A percentile compares a stretch with the other conserved stretches of the same genome.
Conservation (phyloP, 2,329 filamentous ascomycete species). For the Basipetospora chlamydospora region DNA sequence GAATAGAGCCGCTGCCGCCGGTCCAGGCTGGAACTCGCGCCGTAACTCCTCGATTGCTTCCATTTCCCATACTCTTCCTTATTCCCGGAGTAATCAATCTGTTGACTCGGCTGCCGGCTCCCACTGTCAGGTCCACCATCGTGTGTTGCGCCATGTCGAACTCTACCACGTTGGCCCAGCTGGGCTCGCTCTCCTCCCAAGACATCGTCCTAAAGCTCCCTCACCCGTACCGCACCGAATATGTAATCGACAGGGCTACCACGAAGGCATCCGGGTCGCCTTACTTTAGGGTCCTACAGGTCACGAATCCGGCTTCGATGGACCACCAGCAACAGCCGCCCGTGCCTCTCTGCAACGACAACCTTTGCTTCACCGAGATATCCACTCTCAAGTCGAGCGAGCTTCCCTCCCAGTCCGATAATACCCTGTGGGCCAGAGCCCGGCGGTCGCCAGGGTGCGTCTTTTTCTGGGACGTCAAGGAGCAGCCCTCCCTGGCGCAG, state of each 20-base stretch:
- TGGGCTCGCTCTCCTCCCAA: slow-evolving; percentile 15
- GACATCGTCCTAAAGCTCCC: slow-evolving; percentile 32
- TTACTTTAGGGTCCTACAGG: slow-evolving; percentile 22
- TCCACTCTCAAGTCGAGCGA: slow-evolving; percentile 33
- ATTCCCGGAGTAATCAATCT: too few relatives aligned
- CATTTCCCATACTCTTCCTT: too few relatives aligned
- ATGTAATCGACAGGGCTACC: slow-evolving; percentile 21
- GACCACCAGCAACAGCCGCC: slow-evolving; percentile 15
- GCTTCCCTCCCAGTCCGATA: slow-evolving; percentile 33
- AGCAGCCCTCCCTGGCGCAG: slow-evolving; percentile 31
- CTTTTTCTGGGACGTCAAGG: slow-evolving; percentile 26
- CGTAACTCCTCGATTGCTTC: too few relatives aligned
- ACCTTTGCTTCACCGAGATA: slow-evolving; percentile 29
- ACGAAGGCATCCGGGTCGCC: slow-evolving; percentile 10
- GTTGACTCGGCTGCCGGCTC: too few relatives aligned
- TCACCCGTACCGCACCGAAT: slow-evolving; percentile 33
- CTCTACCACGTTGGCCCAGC: slow-evolving; percentile 9
- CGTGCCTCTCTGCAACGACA: slow-evolving; percentile 19
- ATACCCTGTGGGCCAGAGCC: slow-evolving; percentile 42
- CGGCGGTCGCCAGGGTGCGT: slow-evolving; percentile 33
- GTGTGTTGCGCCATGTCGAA: slow-evolving; percentile 11
- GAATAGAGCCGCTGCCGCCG: too few relatives aligned
- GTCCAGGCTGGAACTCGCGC: too few relatives aligned
- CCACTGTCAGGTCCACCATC: too few relatives aligned
- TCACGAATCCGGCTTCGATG: slow-evolving; percentile 16